phyloP scores from a whole-genome alignment of 139 green algal species.

The Yamagishiella unicocca region DNA sequence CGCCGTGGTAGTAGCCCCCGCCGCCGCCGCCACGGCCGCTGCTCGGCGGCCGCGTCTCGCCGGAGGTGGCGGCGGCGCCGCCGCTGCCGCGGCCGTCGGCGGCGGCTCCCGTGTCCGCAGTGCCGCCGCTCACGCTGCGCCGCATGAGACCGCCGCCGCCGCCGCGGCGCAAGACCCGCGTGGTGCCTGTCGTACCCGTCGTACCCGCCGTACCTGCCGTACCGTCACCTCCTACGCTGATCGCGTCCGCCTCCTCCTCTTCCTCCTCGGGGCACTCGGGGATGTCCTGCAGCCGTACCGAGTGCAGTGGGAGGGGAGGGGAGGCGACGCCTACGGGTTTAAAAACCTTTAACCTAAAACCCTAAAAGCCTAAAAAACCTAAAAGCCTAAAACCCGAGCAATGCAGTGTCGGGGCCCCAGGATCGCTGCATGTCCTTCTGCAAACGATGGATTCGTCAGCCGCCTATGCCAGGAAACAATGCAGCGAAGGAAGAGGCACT shows the following conservation, averaged over 20 bases:
- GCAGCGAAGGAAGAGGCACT: no score
- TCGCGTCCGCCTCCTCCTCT: neutral
- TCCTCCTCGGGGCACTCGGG: conserved; percentile 35
- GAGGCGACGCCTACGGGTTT: no score
- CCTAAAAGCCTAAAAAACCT: no score
- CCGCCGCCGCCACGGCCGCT: neutral
- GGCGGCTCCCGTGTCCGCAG: neutral
- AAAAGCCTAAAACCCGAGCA: no score
- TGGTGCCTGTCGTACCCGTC: neutral
- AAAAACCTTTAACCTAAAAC: no score
- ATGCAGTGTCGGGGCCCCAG: no score
- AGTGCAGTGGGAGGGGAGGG: no score
- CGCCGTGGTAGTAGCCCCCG: neutral
- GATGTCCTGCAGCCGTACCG: conserved; percentile 11
- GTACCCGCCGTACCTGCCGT: neutral
- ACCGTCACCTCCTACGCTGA: neutral
- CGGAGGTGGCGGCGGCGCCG: neutral
- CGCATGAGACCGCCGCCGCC: neutral
- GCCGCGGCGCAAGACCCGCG: neutral
- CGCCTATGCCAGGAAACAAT: no score
- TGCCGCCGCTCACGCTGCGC: neutral
- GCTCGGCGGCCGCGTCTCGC: neutral
- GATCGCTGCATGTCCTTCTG: no score
- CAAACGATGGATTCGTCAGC: no score
- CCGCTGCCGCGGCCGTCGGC: neutral